These are phyloP conservation scores for Paecilomyces fulvus DNA, from an alignment of 2,329 filamentous ascomycete genomes.

Conservation along the genomic window DNA sequence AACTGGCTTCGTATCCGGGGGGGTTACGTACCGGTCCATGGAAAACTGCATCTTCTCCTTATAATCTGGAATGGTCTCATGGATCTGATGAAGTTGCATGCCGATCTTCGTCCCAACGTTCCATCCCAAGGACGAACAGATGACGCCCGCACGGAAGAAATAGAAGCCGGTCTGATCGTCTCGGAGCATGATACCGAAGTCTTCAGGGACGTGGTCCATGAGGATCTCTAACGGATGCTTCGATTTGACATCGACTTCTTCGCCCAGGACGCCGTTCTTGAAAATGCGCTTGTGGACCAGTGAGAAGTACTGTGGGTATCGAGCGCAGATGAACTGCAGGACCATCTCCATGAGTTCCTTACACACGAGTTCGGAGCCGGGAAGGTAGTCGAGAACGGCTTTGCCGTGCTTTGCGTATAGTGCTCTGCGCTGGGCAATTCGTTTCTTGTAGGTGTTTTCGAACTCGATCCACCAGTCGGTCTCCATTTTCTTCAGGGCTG, in stretches of 20 bases:
- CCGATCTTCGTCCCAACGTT: constrained; percentile 67
- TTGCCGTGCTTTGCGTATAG: constrained; percentile 57
- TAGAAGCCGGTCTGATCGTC: constrained; percentile 66
- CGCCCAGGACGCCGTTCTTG: constrained; percentile 60
- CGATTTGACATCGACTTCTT: constrained; percentile 50
- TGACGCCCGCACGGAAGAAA: constrained; percentile 62
- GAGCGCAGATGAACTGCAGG: constrained; percentile 66
- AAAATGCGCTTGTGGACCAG: constrained; percentile 50
- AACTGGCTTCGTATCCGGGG: too few species aligned
- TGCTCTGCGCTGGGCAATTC: constrained; percentile 59
- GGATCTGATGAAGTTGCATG: constrained; percentile 60
- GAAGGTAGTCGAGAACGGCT: constrained; percentile 57
- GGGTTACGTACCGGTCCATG: constrained; percentile 61
- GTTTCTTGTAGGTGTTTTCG: constrained; percentile 60
- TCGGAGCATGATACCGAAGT: constrained; percentile 69
- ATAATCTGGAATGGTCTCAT: constrained; percentile 69
- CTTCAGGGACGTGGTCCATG: constrained; percentile 71
- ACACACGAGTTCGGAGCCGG: constrained; percentile 68
- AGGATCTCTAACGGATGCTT: constrained; percentile 62
- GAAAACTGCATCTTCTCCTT: constrained; percentile 81
- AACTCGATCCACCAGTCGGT: constrained; percentile 85
- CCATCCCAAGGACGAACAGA: constrained; percentile 77
- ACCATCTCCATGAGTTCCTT: constrained; percentile 85
- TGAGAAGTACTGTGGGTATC: constrained; percentile 69
- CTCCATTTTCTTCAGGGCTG: constrained; percentile 70